Evolutionary conservation across 1,139 yeast species (phyloP), one percentile per base, ranked within the genome.

Genomic region (Debaryomyces udenii): DNA sequence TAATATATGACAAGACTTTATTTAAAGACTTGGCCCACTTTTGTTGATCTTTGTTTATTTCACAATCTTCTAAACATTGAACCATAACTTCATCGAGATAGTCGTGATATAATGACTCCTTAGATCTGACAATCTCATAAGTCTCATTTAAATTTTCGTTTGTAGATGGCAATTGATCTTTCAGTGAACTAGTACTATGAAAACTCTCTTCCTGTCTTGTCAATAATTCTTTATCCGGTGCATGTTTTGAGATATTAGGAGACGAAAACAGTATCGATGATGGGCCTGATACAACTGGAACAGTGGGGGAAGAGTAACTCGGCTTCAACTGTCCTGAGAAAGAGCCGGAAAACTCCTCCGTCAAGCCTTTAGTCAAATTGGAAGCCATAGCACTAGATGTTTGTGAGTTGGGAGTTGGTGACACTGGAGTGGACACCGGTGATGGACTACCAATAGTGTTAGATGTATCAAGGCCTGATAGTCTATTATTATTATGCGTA

Each of bases 51-150:
- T 74, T 74, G 27, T 50, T 56, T 13, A 73, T 61, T 23, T 70
- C 76, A 46, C 75, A 68, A 55, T 87, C 94, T 6, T 67, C 68
- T 30, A 94, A 70, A 23, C 87, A 77, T 61, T 93, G 98, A 11
- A 61, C 66, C 28, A 86, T 61, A 28, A 86, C 66, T 2, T 62
- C 59, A 16, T 61, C 62, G 23, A 71, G 55, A 4, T 51, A 51
- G 4, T 53, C 60, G 6, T 53, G 50, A 46, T 60, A 68, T 2
- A 60, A 51, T 3, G 41, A 35, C 5, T 56, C 55, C 9, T 47
- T 28, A 5, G 37, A 9, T 16, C 11, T 34, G 14, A 34, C 5
- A 16, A 48, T 5, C 43, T 26, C 11, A 27, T 9, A 20, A 7
- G 26, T 18, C n/a, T 10, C 17, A 18, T 26, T 26, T 23, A 23